Percentiles rank a stretch among this genome's conserved stretches.
Conservation (phyloP, 306 rosid genomes). For the Prunus davidiana region DNA sequence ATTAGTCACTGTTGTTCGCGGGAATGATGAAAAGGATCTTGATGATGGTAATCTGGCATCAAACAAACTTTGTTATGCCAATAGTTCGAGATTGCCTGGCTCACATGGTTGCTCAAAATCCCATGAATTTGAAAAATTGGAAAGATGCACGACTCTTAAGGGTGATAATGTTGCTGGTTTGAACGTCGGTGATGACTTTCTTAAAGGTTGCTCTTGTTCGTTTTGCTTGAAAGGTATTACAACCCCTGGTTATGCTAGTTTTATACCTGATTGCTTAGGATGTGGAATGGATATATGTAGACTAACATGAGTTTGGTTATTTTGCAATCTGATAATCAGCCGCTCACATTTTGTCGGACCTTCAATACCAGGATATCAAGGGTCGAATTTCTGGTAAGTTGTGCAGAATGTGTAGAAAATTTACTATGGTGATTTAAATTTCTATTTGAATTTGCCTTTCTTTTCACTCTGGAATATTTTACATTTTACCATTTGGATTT, state of each 20-base stretch:
- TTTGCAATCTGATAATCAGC: conserved; percentile 43
- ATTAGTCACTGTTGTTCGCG: conserved; percentile 15
- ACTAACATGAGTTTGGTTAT: conserved; percentile 21
- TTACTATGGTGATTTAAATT: neutral
- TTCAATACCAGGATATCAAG: conserved; percentile 86
- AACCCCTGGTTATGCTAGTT: neutral
- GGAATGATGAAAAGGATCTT: conserved; percentile 28
- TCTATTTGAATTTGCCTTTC: neutral
- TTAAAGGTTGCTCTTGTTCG: conserved; percentile 66
- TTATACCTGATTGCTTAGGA: neutral
- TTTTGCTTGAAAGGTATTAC: conserved; percentile 84
- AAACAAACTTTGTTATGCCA: conserved; percentile 18
- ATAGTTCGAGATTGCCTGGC: conserved; percentile 27
- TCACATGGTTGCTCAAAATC: conserved; percentile 39
- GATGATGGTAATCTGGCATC: conserved; percentile 21
- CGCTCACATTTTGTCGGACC: conserved; percentile 82
- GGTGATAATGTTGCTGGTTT: conserved; percentile 24
- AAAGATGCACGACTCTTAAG: conserved; percentile 51
- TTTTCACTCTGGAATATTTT: neutral
- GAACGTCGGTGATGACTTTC: conserved; percentile 29
- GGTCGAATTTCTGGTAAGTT: conserved; percentile 72
- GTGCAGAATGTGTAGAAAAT: neutral
- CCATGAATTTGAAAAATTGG: conserved; percentile 45
- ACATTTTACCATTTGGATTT: conserved; percentile 17
- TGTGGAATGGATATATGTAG: neutral